Evolutionary conservation across 2,329 filamentous ascomycete species (phyloP).

Genomic region (Talaromyces sp.): DNA sequence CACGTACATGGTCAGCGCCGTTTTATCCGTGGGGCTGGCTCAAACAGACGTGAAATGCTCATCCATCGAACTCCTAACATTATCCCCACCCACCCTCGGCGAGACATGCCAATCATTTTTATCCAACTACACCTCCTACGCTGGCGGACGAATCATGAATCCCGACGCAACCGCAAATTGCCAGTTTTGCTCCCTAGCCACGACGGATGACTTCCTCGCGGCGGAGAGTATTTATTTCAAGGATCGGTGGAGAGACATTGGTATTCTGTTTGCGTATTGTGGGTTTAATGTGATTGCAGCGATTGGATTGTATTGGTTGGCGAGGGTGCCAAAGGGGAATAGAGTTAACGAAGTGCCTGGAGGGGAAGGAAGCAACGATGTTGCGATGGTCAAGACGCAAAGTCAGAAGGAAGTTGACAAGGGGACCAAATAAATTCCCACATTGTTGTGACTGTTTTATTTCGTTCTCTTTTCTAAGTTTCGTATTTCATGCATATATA

Average conservation of each 20-base stretch:
- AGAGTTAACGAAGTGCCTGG: slow-evolving; percentile 15
- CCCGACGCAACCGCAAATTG: slow-evolving; percentile 56
- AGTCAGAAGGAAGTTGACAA: background rate
- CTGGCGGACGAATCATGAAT: slow-evolving; percentile 60
- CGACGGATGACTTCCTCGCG: slow-evolving; percentile 51
- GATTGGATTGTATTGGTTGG: slow-evolving; percentile 52
- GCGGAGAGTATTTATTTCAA: slow-evolving; percentile 42
- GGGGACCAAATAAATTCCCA: background rate
- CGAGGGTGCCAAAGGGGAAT: slow-evolving; percentile 43
- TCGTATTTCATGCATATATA: background rate
- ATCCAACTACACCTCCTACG: slow-evolving; percentile 50
- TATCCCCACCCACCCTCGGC: slow-evolving; percentile 51
- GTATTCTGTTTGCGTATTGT: slow-evolving; percentile 52
- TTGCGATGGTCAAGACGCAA: background rate
- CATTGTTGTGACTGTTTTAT: background rate
- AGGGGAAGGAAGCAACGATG: background rate
- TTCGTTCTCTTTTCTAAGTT: background rate
- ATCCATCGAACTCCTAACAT: slow-evolving; percentile 32
- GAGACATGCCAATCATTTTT: slow-evolving; percentile 65
- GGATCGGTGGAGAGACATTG: slow-evolving; percentile 53
- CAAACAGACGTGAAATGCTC: slow-evolving; percentile 32
- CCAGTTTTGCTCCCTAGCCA: slow-evolving; percentile 43
- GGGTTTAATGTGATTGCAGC: slow-evolving; percentile 53
- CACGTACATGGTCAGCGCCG: slow-evolving; percentile 54
- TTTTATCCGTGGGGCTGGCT: slow-evolving; percentile 36